phyloP scores from a whole-genome alignment of 2,329 filamentous ascomycete species.

The Huntiella bhutanensis region DNA sequence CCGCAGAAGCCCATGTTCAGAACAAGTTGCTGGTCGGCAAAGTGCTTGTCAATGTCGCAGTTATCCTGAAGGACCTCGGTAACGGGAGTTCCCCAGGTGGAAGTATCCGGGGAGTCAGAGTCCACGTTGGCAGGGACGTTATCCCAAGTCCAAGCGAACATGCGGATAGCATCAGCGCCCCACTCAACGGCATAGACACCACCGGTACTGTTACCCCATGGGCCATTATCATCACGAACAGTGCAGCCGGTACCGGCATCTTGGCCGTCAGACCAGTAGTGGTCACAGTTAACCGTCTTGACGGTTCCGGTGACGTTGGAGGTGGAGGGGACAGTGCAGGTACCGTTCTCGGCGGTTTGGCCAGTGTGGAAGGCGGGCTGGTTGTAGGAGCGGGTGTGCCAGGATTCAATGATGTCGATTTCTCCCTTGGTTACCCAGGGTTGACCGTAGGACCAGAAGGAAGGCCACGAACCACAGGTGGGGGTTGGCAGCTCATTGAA shows the following conservation, averaged over 20 bases:
- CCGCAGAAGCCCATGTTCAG: conserved; percentile 62
- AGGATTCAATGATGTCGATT: conserved; percentile 50
- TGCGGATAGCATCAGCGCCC: conserved; percentile 22
- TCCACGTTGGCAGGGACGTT: conserved; percentile 19
- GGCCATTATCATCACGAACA: conserved; percentile 20
- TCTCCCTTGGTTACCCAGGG: conserved; percentile 44
- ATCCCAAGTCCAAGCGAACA: conserved; percentile 22
- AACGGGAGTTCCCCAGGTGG: conserved; percentile 43
- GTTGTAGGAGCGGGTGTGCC: conserved; percentile 36
- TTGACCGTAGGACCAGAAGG: conserved; percentile 36
- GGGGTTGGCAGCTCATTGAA: conserved; percentile 48
- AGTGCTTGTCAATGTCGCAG: conserved; percentile 46
- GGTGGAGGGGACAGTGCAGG: conserved; percentile 18
- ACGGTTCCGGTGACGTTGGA: conserved; percentile 18
- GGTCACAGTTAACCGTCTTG: conserved; percentile 23
- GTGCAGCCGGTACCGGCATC: conserved; percentile 23
- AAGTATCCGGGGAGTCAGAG: conserved; percentile 35
- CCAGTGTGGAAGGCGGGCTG: conserved; percentile 40
- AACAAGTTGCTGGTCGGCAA: conserved; percentile 51
- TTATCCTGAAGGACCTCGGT: conserved; percentile 35
- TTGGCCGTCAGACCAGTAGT: conserved; percentile 13
- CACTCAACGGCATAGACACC: conserved; percentile 28
- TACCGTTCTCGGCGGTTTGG: conserved; percentile 16
- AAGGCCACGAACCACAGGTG: conserved; percentile 54
- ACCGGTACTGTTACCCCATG: conserved; percentile 21